Base-by-base conservation (phyloP, 768 basidiomycete species). In the Xerocomellus amylosporus region DNA sequence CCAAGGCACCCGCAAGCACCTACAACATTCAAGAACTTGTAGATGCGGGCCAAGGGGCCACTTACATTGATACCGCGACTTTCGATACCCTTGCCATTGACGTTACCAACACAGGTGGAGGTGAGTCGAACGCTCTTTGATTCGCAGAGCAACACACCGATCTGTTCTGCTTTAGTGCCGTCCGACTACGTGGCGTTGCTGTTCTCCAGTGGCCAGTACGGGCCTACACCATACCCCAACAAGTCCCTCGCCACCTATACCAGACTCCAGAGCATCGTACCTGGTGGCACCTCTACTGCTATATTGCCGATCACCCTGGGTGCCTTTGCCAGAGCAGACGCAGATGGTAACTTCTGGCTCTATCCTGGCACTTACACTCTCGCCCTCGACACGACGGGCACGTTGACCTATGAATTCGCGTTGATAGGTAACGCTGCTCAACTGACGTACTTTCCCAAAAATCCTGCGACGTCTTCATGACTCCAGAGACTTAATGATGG, bases 121-220 rank as follows among this genome's bases (percentile, higher is more conserved):
- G 57, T 59, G 28, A 30, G 51, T 47, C 30, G 4, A 22, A 13
- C 6, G 22, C 20, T 24, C 24, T 19, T 17, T 2, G 1, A 24
- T 22, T 37, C 6, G 14, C 2, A 22, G 8, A 34, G 30, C 33
- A 20, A 22, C 13, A 12, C 20, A 8, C n/a, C 30, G 19, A 47
- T 37, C 13, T 26, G 10, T n/a, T 52, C 14, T 8, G 30, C n/a
- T 12, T 6, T 39, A 58, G 67, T 72, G 13, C 66, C 76, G 0
- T 84, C 81, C 12, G 82, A 85, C 66, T 83, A 80, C 59, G 79
- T 81, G 22, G 75, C 80, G 9, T 73, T 83, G 49, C 69, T 82
- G 14, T 85, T 83, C 68, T 63, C 77, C 54, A 77, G 73, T 45
- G 75, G 77, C 24, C 72, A 71, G 5, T 75, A 71, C 24, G 82